Evolutionary conservation across 495 filamentous ascomycete species (phyloP).

Genomic region (Neurospora africana): DNA sequence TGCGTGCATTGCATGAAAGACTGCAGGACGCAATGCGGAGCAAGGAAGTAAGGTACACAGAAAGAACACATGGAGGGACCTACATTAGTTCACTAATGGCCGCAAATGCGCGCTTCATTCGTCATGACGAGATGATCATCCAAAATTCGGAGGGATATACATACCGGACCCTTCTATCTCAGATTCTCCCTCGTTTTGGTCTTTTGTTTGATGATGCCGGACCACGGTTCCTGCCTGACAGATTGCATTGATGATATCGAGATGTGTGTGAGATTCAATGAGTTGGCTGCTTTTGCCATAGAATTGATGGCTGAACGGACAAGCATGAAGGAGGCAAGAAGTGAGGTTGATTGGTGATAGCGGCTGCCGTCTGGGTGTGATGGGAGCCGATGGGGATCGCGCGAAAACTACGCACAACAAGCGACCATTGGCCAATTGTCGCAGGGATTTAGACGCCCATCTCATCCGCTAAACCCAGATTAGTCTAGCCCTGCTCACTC

Average conservation of each 20-base stretch:
- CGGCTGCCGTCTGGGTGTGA: constrained; percentile 13
- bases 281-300: neutral
- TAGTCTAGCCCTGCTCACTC: constrained; percentile 15
- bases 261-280: neutral
- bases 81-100: neutral
- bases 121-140: neutral
- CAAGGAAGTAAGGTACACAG: neutral
- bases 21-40: neutral
- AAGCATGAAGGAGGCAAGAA: neutral
- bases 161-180: neutral
- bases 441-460: constrained; percentile 36
- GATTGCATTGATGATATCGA: neutral
- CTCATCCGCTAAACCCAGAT: constrained; percentile 8
- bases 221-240: neutral
- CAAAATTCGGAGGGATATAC: neutral
- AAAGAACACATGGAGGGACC: neutral
- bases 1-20: neutral
- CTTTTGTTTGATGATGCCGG: neutral
- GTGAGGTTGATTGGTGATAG: neutral
- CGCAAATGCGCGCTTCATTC: neutral
- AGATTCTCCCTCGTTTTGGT: neutral
- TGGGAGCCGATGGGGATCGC: constrained; percentile 10
- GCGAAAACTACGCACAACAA: constrained; percentile 10
- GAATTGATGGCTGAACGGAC: neutral
- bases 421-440: constrained; percentile 24